Percentiles rank a stretch among this genome's conserved stretches.
Conservation (phyloP, 1,139 yeast species). For the Yamadazyma siamensis region DNA sequence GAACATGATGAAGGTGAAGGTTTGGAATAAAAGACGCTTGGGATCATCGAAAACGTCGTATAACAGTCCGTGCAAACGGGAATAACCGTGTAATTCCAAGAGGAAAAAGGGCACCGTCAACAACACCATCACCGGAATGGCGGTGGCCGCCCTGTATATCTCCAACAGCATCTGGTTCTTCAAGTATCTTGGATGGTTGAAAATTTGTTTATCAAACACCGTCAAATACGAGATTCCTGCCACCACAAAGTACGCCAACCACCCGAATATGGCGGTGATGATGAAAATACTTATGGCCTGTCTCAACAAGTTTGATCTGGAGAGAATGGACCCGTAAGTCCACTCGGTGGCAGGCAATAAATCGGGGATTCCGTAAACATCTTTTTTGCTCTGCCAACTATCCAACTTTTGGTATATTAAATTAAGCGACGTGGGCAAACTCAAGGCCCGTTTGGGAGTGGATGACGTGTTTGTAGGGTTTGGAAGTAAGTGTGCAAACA, state of each 20-base stretch:
- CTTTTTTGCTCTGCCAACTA: conserved; percentile 29
- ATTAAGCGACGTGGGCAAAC: conserved; percentile 14
- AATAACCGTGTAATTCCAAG: conserved; percentile 77
- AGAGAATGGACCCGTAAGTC: conserved; percentile 59
- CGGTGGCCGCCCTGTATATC: conserved; percentile 68
- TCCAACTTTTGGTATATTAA: conserved; percentile 17
- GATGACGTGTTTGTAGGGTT: conserved; percentile 19
- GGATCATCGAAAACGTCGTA: conserved; percentile 67
- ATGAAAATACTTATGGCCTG: conserved; percentile 65
- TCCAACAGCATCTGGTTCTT: conserved; percentile 89
- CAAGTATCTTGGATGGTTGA: conserved; percentile 93
- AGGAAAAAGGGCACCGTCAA: conserved; percentile 89
- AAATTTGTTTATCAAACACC: conserved; percentile 82
- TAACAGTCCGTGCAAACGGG: conserved; percentile 67
- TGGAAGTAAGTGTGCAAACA: conserved; percentile 55
- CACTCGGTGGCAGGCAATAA: conserved; percentile 45
- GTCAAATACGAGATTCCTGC: conserved; percentile 73
- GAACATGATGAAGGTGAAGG: conserved; percentile 79
- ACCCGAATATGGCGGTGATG: conserved; percentile 80
- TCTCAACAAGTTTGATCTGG: conserved; percentile 71
- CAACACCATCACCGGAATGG: conserved; percentile 86
- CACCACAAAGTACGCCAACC: conserved; percentile 70
- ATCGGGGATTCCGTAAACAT: conserved; percentile 39
- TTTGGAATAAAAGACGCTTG: conserved; percentile 60
- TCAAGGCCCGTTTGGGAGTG: conserved; percentile 1